Conservation (phyloP, 2,329 filamentous ascomycete genomes). For the Xylariales sp. region DNA sequence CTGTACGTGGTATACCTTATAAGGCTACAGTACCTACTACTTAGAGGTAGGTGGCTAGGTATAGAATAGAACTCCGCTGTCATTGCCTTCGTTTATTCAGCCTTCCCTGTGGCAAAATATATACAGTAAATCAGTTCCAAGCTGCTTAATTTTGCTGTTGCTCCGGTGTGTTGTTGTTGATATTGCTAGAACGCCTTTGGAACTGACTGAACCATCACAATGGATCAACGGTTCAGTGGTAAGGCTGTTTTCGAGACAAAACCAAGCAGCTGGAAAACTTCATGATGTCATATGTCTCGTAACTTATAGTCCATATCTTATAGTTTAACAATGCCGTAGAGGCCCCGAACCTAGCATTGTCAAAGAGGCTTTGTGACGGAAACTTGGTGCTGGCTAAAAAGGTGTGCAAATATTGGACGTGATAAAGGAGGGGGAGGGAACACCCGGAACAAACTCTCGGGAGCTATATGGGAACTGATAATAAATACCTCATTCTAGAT, state of each 20-base stretch:
- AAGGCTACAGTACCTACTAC: background rate
- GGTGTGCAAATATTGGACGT: background rate
- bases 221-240: background rate
- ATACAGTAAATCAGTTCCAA: too few species aligned
- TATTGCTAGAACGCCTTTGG: background rate
- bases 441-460: background rate
- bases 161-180: too few species aligned
- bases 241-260: slow-evolving; percentile 1
- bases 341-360: background rate
- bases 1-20: too few species aligned
- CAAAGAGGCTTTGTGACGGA: background rate
- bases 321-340: background rate
- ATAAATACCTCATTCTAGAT: background rate
- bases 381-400: background rate
- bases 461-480: background rate
- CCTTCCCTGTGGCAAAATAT: too few species aligned
- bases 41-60: too few species aligned
- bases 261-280: background rate
- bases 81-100: too few species aligned
- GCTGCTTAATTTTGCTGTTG: too few species aligned
- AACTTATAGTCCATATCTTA: background rate
- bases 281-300: background rate
- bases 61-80: too few species aligned
- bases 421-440: background rate
- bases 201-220: background rate